Base-by-base conservation (phyloP, 2,329 filamentous ascomycete genomes). In the Hypomyces perniciosus region DNA sequence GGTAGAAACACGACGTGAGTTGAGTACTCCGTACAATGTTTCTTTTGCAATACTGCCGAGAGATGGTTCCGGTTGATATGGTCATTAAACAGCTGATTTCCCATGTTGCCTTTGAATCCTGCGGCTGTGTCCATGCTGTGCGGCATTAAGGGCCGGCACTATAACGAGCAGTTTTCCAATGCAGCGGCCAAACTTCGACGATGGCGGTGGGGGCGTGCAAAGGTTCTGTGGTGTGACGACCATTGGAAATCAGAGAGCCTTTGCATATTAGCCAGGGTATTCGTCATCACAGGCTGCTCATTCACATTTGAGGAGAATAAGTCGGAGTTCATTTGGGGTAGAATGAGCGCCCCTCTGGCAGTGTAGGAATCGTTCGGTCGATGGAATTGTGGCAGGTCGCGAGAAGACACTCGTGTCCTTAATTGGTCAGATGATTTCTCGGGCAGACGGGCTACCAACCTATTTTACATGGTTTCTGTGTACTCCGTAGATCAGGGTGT, bases 191-290 rank as follows among this genome's bases (percentile, higher is more conserved):
- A 35, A 20, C 5, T 13, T 12, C 30, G 44, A 29, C 37, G 31
- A 3, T 37, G 35, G 10, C 37, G 44, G 44, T 46, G 44, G 44
- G 30, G 30, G 7, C 30, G 31, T 4, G 30, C 30, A 28, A 35
- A 38, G 2, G 8, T 46, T 13, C 2, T 35, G 4, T 46, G 44
- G 44, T 26, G 6, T 30, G 29, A 37, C 9, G 30, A 37, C 6
- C 12, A 46, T 38, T 46, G 44, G 44, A 46, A 46, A n/a, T 46
- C 44, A 35, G 44, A 46, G 7, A 46, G 20, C 5, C 44, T 46
- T 38, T 46, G 44, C 31, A 27, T 2, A 28, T 6, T 35, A 9
- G 30, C 44, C 13, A 46, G 26, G 44, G 3, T 46, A 5, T 46
- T 46, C 29, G 34, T 35, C 4, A 10, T 46, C 10, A 26, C 26